A percentile compares a stretch with the other conserved stretches of the same genome.
phyloP scores from a whole-genome alignment of 2,329 filamentous ascomycete species.

The Cryphonectria naterciae region DNA sequence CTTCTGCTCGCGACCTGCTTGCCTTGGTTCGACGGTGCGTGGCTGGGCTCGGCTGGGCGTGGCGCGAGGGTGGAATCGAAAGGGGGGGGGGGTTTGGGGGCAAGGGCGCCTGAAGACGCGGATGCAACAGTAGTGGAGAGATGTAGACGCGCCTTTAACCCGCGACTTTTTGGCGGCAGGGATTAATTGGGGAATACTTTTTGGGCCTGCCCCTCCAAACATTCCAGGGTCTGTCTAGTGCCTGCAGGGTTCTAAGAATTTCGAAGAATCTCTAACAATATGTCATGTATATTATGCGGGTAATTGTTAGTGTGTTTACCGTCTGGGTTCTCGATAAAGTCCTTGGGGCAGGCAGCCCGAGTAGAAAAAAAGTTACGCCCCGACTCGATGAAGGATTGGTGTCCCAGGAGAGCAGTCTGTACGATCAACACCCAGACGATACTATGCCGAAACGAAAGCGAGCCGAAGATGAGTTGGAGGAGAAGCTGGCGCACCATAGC shows the following conservation, averaged over 20 bases:
- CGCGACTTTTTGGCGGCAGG: slow-evolving; percentile 15
- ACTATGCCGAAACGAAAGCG: slow-evolving; percentile 65
- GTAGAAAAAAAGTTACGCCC: slow-evolving; percentile 7
- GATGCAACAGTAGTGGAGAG: not conserved
- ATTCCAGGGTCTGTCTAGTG: slow-evolving; percentile 2
- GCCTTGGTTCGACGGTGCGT: slow-evolving; percentile 17
- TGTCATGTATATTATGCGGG: no score
- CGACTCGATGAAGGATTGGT: not conserved
- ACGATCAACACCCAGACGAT: not conserved
- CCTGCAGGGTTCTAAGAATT: not conserved
- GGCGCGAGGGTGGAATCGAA: slow-evolving; percentile 20
- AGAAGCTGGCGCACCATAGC: slow-evolving; percentile 46
- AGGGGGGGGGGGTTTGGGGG: slow-evolving; percentile 11
- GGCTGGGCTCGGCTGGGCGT: slow-evolving; percentile 12
- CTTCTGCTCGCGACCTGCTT: slow-evolving; percentile 16
- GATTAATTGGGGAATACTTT: slow-evolving; percentile 1
- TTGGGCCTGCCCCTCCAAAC: slow-evolving; percentile 14
- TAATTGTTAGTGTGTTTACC: not conserved
- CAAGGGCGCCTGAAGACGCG: slow-evolving; percentile 24
- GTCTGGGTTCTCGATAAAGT: slow-evolving; percentile 8
- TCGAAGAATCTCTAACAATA: slow-evolving; percentile 1
- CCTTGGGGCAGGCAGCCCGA: slow-evolving; percentile 4
- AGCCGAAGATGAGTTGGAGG: slow-evolving; percentile 41
- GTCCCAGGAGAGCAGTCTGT: not conserved
- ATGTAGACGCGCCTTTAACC: slow-evolving; percentile 19